Evolutionary conservation across 192 early-diverging fungal species (phyloP).

Genomic region (Phlyctochytrium bullatum): DNA sequence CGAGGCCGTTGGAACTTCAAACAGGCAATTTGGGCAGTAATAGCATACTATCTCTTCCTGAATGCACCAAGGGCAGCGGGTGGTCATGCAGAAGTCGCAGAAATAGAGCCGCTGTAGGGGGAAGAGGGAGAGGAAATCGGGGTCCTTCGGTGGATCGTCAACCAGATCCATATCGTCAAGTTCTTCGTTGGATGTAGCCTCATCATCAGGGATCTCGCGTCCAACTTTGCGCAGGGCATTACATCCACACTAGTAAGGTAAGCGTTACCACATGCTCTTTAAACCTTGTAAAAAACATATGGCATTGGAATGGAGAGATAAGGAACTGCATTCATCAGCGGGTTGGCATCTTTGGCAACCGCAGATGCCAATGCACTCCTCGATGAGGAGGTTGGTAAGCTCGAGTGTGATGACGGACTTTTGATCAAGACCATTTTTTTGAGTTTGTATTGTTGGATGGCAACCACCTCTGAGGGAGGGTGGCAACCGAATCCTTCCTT

Average conservation of each 20-base stretch:
- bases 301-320: not conserved
- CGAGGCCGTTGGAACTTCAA: slow-evolving; percentile 93
- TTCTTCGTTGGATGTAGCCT: not conserved
- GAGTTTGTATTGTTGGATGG: not conserved
- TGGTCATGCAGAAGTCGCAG: slow-evolving; percentile 81
- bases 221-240: not conserved
- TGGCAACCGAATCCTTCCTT: slow-evolving; percentile 5
- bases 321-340: not conserved
- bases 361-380: no score
- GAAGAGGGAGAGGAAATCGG: slow-evolving; percentile 8
- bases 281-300: not conserved
- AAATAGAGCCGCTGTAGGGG: slow-evolving; percentile 65
- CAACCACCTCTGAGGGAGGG: not conserved
- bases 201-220: not conserved
- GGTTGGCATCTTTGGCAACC: no score
- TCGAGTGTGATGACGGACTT: not conserved
- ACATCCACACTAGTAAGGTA: not conserved
- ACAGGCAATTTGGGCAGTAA: slow-evolving; percentile 95
- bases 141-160: not conserved
- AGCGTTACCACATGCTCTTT: not conserved
- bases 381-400: no score
- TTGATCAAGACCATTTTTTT: not conserved
- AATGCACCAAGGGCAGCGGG: slow-evolving; percentile 80
- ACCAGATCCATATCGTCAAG: no score
- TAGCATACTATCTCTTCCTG: slow-evolving; percentile 83